phyloP scores from a whole-genome alignment of 768 basidiomycete species.

The Pleurotus giganteus region DNA sequence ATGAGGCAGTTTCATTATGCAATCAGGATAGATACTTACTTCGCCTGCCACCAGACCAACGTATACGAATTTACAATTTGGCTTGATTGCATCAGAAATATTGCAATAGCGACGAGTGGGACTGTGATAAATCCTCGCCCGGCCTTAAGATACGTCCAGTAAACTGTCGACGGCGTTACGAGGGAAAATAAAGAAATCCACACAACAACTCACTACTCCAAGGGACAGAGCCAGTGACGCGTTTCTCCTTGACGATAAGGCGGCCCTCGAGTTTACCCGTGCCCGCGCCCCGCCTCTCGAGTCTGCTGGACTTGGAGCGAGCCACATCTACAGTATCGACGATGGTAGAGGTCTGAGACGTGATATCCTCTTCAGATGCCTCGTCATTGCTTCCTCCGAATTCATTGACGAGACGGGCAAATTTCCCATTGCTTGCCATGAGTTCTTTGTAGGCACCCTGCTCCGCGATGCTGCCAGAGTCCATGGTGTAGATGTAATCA shows the following conservation, averaged over 20 bases:
- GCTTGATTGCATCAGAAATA: constrained; percentile 58
- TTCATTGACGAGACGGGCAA: constrained; percentile 56
- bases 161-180: constrained; percentile 39
- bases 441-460: constrained; percentile 63
- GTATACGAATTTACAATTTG: constrained; percentile 65
- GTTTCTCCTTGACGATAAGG: constrained; percentile 62
- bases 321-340: constrained; percentile 19
- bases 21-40: constrained; percentile 33
- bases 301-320: constrained; percentile 30
- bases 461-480: constrained; percentile 77
- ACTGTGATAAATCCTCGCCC: constrained; percentile 48
- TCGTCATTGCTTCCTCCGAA: constrained; percentile 53
- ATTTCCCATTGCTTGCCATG: constrained; percentile 45
- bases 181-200: not conserved
- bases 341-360: constrained; percentile 14
- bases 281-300: constrained; percentile 38
- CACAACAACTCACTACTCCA: constrained; percentile 32
- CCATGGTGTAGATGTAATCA: constrained; percentile 80
- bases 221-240: constrained; percentile 64
- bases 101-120: constrained; percentile 48
- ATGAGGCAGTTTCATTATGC: not conserved
- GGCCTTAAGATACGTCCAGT: constrained; percentile 55
- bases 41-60: constrained; percentile 69
- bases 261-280: constrained; percentile 66
- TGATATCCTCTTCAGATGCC: constrained; percentile 23